These are phyloP conservation scores for Psilocybe tampanensis DNA, from an alignment of 768 basidiomycete species.

Conservation along the genomic window DNA sequence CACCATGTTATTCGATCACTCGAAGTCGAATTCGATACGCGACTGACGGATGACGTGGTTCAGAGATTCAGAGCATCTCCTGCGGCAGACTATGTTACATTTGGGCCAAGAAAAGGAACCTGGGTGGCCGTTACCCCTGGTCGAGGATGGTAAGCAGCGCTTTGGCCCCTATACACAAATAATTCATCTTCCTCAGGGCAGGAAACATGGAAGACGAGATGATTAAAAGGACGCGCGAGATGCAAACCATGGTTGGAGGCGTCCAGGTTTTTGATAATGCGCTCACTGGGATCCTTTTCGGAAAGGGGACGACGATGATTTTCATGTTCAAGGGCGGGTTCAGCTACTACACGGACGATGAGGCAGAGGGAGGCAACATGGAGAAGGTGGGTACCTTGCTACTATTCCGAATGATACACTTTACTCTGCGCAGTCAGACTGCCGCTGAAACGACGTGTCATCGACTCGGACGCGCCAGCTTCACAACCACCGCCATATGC, in stretches of 20 bases:
- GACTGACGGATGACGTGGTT: neutral
- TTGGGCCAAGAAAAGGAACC: conserved; percentile 1
- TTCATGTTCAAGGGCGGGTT: conserved; percentile 1
- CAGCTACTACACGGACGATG: neutral
- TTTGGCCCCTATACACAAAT: neutral
- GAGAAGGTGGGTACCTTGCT: neutral
- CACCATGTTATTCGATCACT: no score
- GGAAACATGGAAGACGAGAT: neutral
- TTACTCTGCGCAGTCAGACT: neutral
- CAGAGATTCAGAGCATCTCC: neutral
- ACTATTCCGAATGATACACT: neutral
- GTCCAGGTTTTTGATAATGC: neutral
- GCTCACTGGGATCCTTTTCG: conserved; percentile 1
- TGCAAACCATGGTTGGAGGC: neutral
- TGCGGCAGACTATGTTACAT: conserved; percentile 5
- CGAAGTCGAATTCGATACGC: conserved; percentile 1
- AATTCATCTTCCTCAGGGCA: neutral
- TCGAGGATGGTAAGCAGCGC: neutral
- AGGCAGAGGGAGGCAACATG: conserved; percentile 6
- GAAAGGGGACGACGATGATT: conserved; percentile 8
- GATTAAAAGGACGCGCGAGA: neutral
- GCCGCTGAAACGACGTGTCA: no score
- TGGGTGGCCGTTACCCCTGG: neutral
- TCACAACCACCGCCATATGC: no score
- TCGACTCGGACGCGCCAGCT: no score